A percentile compares a stretch with the other conserved stretches of the same genome.
Conservation (phyloP, 768 basidiomycete species). For the Agaricus blazei region DNA sequence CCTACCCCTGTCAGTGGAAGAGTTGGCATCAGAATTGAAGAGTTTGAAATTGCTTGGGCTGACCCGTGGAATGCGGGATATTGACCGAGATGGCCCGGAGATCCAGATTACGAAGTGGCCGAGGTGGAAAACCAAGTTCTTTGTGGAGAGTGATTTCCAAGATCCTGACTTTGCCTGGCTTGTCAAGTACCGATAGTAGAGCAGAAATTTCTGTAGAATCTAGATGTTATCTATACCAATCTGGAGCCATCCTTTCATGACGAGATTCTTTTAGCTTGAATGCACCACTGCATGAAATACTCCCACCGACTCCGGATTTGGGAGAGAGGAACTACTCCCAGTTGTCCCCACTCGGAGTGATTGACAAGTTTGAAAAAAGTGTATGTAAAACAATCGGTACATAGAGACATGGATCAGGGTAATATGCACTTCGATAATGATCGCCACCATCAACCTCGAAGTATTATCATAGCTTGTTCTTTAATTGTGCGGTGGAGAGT, state of each 20-base stretch:
- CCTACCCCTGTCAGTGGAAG: conserved; percentile 27
- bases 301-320: no score
- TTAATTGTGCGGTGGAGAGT: conserved; percentile 16
- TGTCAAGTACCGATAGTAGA: conserved; percentile 29
- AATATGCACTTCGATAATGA: no score
- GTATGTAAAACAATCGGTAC: no score
- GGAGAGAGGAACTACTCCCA: background rate
- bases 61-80: conserved; percentile 32
- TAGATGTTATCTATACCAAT: no score
- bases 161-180: conserved; percentile 34
- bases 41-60: conserved; percentile 30
- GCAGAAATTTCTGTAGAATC: background rate
- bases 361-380: no score
- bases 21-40: conserved; percentile 28
- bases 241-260: no score
- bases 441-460: no score
- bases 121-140: conserved; percentile 35
- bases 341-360: no score
- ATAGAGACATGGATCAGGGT: no score
- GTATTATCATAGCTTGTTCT: conserved; percentile 18
- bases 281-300: background rate
- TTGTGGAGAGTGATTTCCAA: conserved; percentile 31
- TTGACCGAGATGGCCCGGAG: conserved; percentile 25
- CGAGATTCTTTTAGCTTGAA: no score
- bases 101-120: conserved; percentile 28